Percentiles rank a stretch among this genome's conserved stretches.
Conservation (phyloP, 176 grass and related monocot genomes). For the Secale cereale region DNA sequence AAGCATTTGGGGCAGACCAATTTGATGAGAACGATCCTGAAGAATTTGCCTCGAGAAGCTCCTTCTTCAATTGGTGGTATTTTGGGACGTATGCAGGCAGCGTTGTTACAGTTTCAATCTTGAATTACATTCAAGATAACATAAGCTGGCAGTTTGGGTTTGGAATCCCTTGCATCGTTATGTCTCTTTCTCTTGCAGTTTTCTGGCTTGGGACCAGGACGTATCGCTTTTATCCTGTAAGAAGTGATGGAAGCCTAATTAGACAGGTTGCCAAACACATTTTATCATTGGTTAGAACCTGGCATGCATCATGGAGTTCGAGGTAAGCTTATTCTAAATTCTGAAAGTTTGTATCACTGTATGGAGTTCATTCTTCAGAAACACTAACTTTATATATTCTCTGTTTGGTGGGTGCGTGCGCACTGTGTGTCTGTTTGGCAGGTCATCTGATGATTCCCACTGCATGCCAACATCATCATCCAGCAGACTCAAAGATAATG, state of each 20-base stretch:
- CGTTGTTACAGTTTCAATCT: constrained; percentile 26
- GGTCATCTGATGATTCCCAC: constrained; percentile 22
- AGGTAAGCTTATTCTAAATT: neutral
- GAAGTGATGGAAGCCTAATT: neutral
- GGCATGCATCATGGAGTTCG: neutral
- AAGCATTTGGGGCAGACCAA: constrained; percentile 70
- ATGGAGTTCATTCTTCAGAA: neutral
- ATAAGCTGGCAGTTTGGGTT: constrained; percentile 49
- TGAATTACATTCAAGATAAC: constrained; percentile 54
- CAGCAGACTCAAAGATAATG: constrained; percentile 6
- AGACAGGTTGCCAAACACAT: constrained; percentile 12
- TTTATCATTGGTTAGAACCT: neutral
- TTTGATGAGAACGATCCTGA: constrained; percentile 49
- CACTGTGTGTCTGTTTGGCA: neutral
- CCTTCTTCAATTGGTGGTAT: constrained; percentile 75
- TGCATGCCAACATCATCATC: constrained; percentile 3
- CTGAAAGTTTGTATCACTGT: neutral
- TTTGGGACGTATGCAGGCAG: constrained; percentile 32
- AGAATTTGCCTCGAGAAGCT: constrained; percentile 38
- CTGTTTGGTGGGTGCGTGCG: neutral
- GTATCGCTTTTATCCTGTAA: constrained; percentile 41
- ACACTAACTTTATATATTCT: neutral
- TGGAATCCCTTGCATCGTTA: constrained; percentile 44
- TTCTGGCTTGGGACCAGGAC: constrained; percentile 40
- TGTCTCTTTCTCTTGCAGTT: constrained; percentile 39